Conservation (phyloP, 2,329 filamentous ascomycete species). For the Knufia fluminis region DNA sequence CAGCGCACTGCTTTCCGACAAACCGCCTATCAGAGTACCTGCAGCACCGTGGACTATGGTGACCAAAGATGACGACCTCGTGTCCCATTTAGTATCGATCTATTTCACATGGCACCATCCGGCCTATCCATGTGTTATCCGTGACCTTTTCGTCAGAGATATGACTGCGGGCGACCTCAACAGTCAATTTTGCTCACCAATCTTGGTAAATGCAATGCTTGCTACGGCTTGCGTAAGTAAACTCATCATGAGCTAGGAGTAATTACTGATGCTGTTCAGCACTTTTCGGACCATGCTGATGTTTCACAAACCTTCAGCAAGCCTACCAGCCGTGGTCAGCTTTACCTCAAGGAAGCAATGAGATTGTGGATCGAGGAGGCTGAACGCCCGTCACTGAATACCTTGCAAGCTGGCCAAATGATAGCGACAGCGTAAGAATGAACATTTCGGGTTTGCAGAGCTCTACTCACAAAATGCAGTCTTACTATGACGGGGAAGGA, state of each 20-base stretch:
- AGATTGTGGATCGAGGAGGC: constrained; percentile 30
- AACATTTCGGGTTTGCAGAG: neutral
- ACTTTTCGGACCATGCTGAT: constrained; percentile 30
- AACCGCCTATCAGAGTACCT: constrained; percentile 8
- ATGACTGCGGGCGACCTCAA: constrained; percentile 25
- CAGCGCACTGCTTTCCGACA: constrained; percentile 9
- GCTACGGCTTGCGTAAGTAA: constrained; percentile 15
- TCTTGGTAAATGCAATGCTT: constrained; percentile 30
- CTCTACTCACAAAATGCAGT: neutral
- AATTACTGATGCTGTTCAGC: constrained; percentile 17
- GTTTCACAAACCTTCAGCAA: constrained; percentile 25
- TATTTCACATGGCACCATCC: constrained; percentile 28
- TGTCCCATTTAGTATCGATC: constrained; percentile 27
- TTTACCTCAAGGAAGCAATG: constrained; percentile 31
- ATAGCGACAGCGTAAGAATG: constrained; percentile 24
- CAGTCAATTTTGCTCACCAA: constrained; percentile 27
- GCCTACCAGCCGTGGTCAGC: constrained; percentile 25
- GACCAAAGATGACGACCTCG: constrained; percentile 26
- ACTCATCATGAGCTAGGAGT: neutral
- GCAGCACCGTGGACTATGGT: constrained; percentile 26
- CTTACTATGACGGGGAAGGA: constrained; percentile 12
- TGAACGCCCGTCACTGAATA: constrained; percentile 27
- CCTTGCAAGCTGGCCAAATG: constrained; percentile 29
- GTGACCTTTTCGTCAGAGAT: constrained; percentile 25
- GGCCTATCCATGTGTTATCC: constrained; percentile 27